Conservation (phyloP, 2,329 filamentous ascomycete species). For the Anthostomella pinea region DNA sequence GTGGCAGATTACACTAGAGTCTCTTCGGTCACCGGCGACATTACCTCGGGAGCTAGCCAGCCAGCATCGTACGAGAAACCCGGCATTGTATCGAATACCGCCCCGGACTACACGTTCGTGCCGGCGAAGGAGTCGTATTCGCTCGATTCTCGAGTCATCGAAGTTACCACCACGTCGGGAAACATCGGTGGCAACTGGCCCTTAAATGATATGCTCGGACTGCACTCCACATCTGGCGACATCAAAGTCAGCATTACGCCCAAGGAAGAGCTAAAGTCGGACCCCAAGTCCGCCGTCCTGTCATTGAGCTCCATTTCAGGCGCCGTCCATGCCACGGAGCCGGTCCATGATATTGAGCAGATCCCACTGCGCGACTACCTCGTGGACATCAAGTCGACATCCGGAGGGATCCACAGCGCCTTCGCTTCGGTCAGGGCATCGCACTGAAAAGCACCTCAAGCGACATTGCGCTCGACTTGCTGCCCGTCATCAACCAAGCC, state of each 20-base stretch:
- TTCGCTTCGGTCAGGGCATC: conserved; percentile 39
- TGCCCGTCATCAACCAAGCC: conserved; percentile 40
- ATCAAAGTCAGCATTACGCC: conserved; percentile 41
- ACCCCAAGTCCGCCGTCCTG: conserved; percentile 39
- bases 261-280: conserved; percentile 34
- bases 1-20: conserved; percentile 36
- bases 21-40: conserved; percentile 36
- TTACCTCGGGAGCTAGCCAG: conserved; percentile 35
- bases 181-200: conserved; percentile 48
- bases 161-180: conserved; percentile 42
- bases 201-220: conserved; percentile 45
- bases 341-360: conserved; percentile 29
- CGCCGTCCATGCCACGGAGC: conserved; percentile 39
- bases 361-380: conserved; percentile 48
- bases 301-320: conserved; percentile 44
- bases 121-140: conserved; percentile 35
- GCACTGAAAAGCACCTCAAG: conserved; percentile 41
- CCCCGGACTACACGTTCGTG: conserved; percentile 21
- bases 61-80: conserved; percentile 19
- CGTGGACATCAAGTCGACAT: conserved; percentile 42
- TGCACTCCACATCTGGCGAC: conserved; percentile 44
- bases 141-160: conserved; percentile 42
- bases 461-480: conserved; percentile 37
- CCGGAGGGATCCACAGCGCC: conserved; percentile 41
- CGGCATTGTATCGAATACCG: neutral